Percentiles rank a stretch among this genome's conserved stretches.
Conservation (phyloP, 495 filamentous ascomycete species). For the Penicillium antarcticum region DNA sequence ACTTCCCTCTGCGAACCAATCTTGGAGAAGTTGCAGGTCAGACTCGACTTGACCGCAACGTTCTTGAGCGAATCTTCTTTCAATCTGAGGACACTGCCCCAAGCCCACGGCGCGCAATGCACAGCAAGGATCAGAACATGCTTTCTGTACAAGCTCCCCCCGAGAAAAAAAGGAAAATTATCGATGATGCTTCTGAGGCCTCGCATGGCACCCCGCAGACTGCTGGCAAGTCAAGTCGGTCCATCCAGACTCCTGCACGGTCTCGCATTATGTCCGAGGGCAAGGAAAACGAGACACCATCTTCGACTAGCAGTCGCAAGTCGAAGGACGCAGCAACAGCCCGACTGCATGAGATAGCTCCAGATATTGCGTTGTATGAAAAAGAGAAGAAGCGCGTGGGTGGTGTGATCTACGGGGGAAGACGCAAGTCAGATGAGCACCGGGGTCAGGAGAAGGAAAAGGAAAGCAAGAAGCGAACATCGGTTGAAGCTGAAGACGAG, state of each 20-base stretch:
- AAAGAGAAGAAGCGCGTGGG: slow-evolving; percentile 90
- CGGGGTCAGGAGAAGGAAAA: slow-evolving; percentile 29
- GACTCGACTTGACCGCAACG: slow-evolving; percentile 60
- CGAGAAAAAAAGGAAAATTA: slow-evolving; percentile 14
- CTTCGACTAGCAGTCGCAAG: slow-evolving; percentile 72
- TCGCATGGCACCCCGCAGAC: slow-evolving; percentile 27
- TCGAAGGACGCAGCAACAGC: slow-evolving; percentile 81
- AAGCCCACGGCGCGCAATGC: slow-evolving; percentile 29
- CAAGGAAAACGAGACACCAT: slow-evolving; percentile 87
- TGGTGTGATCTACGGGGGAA: slow-evolving; percentile 73
- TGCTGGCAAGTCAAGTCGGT: slow-evolving; percentile 26
- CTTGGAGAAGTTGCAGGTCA: slow-evolving; percentile 89
- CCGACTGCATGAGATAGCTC: slow-evolving; percentile 69
- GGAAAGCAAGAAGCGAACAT: slow-evolving; percentile 30
- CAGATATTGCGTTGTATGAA: slow-evolving; percentile 84
- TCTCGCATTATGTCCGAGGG: slow-evolving; percentile 45
- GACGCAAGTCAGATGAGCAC: slow-evolving; percentile 51
- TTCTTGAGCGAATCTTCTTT: slow-evolving; percentile 56
- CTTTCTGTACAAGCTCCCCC: slow-evolving; percentile 19
- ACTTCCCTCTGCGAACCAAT: slow-evolving; percentile 86
- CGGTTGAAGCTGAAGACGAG: slow-evolving; percentile 41
- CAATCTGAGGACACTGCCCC: slow-evolving; percentile 28
- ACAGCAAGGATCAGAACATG: slow-evolving; percentile 35
- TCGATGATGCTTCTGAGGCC: slow-evolving; percentile 12
- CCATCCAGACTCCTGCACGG: slow-evolving; percentile 46